Evolutionary conservation across 202 grass and related monocot species (phyloP), one percentile per base, ranked within the genome.

Genomic region (Zoysia matrella): DNA sequence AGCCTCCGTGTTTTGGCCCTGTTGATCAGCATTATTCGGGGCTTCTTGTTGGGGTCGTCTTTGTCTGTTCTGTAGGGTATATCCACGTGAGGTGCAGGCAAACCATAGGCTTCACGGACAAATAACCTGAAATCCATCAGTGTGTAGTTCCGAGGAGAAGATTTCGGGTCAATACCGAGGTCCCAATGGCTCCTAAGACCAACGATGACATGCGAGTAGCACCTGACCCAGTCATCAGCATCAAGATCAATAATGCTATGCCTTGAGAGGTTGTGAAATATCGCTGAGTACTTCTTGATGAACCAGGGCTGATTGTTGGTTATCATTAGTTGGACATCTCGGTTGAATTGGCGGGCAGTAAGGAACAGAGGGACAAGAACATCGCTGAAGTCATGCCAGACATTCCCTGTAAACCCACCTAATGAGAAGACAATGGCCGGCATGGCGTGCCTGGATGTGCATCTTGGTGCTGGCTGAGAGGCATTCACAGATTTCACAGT

Each of bases 361-460:
- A 94, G 85, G 76, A 94, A 92, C 15, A 94, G 67, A 60, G 92
- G 92, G 22, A 92, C 46, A 41, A 94, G 74, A 50, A 94, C 60
- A 49, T 94, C 92, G 48, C 84, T 92, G 30, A 36, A 36, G 30
- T 36, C 30, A 36, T 36, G 30, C 30, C 30, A 36, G 30, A 36
- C 30, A 36, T 94, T 94, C 52, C 66, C 75, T 43, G 89, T 91
- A 67, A 89, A 73, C 51, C 89, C 92, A 15, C 92, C 89, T 3
- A 94, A 88, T 50, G 89, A 88, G 48, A 94, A 94, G 52, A 94
- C 85, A 65, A 92, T 86, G 74, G 89, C 89, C 1, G 89, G 74
- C 45, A 92, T 82, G 16, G 36, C 50, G 67, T 86, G 73, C 52
- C 60, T 94, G 57, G 86, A 83, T 41, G 78, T 87, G 82, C 92